These are phyloP conservation scores for Talaromyces sp. DNA, from an alignment of 2,329 filamentous ascomycete species.

Conservation along the genomic window DNA sequence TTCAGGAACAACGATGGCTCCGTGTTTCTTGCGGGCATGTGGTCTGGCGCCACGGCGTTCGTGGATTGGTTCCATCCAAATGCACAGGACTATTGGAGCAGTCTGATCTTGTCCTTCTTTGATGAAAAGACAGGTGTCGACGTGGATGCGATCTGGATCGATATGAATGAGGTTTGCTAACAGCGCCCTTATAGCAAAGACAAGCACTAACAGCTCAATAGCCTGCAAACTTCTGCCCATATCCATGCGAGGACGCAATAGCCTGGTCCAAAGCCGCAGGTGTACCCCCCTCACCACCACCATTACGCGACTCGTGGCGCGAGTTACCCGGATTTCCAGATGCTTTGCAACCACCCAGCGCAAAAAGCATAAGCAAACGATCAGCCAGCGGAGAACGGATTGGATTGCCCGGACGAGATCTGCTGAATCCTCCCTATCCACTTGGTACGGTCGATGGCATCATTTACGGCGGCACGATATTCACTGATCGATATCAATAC, in stretches of 20 bases:
- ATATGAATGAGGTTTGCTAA: slow-evolving; percentile 58
- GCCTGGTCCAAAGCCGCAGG: slow-evolving; percentile 47
- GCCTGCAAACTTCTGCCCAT: slow-evolving; percentile 50
- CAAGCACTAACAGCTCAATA: neutral
- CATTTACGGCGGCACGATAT: slow-evolving; percentile 56
- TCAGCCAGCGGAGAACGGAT: slow-evolving; percentile 27
- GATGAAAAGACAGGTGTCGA: slow-evolving; percentile 61
- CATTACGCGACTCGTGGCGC: slow-evolving; percentile 61
- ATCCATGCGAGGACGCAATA: slow-evolving; percentile 53
- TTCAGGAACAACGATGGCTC: slow-evolving; percentile 56
- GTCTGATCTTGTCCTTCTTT: slow-evolving; percentile 65
- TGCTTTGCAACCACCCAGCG: slow-evolving; percentile 58
- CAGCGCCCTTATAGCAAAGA: neutral
- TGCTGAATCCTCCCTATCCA: slow-evolving; percentile 62
- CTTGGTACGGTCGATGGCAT: slow-evolving; percentile 60
- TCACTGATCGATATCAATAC: slow-evolving; percentile 61
- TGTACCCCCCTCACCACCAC: slow-evolving; percentile 57
- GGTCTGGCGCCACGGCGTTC: slow-evolving; percentile 70
- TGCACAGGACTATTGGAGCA: slow-evolving; percentile 65
- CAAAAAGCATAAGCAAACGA: slow-evolving; percentile 13
- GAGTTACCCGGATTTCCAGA: slow-evolving; percentile 66
- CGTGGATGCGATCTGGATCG: slow-evolving; percentile 75
- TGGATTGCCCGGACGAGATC: slow-evolving; percentile 61
- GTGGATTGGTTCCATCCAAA: slow-evolving; percentile 73
- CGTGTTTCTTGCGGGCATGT: slow-evolving; percentile 63